Conservation (phyloP, 352 stramenopile species). For the Globisporangium camurandrum region DNA sequence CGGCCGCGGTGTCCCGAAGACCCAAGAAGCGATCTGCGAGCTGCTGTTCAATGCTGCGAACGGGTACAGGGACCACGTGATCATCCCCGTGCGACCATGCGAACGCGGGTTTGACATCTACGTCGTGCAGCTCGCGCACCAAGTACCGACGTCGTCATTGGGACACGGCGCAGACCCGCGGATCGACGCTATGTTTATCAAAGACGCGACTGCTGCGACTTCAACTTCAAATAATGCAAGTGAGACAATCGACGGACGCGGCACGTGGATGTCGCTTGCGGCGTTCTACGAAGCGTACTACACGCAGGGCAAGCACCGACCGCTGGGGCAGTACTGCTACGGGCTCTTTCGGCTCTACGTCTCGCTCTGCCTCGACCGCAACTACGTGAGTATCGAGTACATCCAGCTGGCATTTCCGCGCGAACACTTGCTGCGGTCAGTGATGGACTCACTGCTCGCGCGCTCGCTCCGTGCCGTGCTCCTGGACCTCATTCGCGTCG, state of each 20-base stretch:
- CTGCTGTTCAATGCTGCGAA: constrained; percentile 52
- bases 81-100: constrained; percentile 41
- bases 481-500: constrained; percentile 55
- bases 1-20: constrained; percentile 55
- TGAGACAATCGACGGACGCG: constrained; percentile 3
- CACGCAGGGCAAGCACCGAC: constrained; percentile 28
- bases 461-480: constrained; percentile 55
- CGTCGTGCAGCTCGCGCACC: constrained; percentile 13
- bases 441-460: constrained; percentile 37
- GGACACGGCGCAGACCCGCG: constrained; percentile 20
- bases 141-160: constrained; percentile 7
- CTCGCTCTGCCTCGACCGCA: constrained; percentile 63
- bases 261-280: constrained; percentile 34
- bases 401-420: constrained; percentile 56
- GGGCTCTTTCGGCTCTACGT: constrained; percentile 61
- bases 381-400: constrained; percentile 72
- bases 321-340: constrained; percentile 61
- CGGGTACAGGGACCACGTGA: constrained; percentile 44
- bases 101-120: constrained; percentile 50
- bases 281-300: constrained; percentile 68
- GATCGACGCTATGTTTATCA: constrained; percentile 35
- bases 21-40: constrained; percentile 66
- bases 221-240: background rate
- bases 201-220: constrained; percentile 2
- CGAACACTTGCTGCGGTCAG: constrained; percentile 33